phyloP scores from a whole-genome alignment of 768 basidiomycete species.

The Russula emetica region DNA sequence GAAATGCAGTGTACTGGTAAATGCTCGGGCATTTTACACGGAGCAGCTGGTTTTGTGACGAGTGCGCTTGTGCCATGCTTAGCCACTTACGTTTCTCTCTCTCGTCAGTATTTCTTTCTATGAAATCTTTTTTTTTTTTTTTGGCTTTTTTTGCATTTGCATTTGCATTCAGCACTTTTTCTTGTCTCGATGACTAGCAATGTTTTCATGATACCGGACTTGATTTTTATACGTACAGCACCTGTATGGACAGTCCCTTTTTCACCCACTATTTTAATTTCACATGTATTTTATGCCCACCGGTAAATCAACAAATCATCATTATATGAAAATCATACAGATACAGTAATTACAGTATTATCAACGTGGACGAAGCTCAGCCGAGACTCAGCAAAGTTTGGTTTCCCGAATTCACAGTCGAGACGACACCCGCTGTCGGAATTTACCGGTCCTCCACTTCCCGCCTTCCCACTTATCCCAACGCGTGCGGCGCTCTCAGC shows the following conservation, averaged over 20 bases:
- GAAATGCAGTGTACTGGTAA: constrained; percentile 34
- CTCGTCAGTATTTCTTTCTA: neutral
- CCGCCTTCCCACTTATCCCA: constrained; percentile 26
- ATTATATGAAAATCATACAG: neutral
- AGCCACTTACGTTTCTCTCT: neutral
- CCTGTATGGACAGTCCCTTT: neutral
- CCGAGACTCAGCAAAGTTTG: no score
- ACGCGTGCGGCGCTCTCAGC: constrained; percentile 24
- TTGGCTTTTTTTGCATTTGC: neutral
- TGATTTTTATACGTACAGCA: neutral
- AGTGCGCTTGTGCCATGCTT: neutral
- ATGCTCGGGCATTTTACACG: constrained; percentile 37
- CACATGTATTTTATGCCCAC: neutral
- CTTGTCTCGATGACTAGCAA: neutral
- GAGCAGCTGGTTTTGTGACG: constrained; percentile 34
- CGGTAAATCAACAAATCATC: neutral
- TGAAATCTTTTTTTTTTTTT: neutral
- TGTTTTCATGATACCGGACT: constrained; percentile 7
- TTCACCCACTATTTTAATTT: neutral
- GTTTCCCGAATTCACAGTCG: constrained; percentile 8
- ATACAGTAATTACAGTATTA: neutral
- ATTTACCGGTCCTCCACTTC: constrained; percentile 10
- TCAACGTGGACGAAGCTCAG: neutral
- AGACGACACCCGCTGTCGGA: neutral
- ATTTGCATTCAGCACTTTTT: neutral